Evolutionary conservation across 768 basidiomycete genomes (phyloP), one percentile per base, ranked within the genome.

Genomic region (Kwoniella europaea): DNA sequence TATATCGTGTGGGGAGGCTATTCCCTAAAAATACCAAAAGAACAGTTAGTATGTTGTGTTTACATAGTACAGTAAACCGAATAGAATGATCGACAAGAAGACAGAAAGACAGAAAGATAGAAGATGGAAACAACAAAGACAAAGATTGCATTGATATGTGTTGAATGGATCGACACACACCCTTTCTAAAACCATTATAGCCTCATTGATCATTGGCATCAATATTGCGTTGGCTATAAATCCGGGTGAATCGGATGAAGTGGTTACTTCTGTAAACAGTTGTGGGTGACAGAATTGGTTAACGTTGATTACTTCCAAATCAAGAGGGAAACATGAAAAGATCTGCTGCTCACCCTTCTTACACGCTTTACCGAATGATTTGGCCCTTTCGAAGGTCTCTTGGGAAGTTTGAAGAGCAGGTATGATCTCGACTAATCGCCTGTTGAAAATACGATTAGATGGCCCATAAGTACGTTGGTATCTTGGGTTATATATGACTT

Each of bases 131-230:
- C n/a, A n/a, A n/a, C n/a, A n/a, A n/a, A n/a, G n/a, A n/a, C n/a
- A n/a, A n/a, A n/a, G n/a, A n/a, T n/a, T n/a, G n/a, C n/a, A n/a
- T n/a, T n/a, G n/a, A n/a, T n/a, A n/a, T n/a, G n/a, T n/a, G n/a
- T n/a, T n/a, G n/a, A n/a, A n/a, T n/a, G n/a, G n/a, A 56, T 18
- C n/a, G 4, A 41, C 7, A 69, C 65, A 9, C 61, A 92, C 93
- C 87, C 91, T 93, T 84, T 98, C 95, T 0, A 98, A 86, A 75
- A 90, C 90, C 89, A 96, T 91, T 74, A 98, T 93, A 0, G 95
- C 95, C 87, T 98, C 96, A 75, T 98, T 98, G 76, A 98, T 91
- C 84, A 94, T 98, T 1, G 96, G 96, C 93, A 98, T 98, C 55
- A 98, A 85, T 41, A 95, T 87, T 0, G 93, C 94, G 77, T 97